Evolutionary conservation across 1,284 basidiomycete genomes (phyloP), one percentile per base, ranked within the genome.

Genomic region (Apiotrichum gamsii): DNA sequence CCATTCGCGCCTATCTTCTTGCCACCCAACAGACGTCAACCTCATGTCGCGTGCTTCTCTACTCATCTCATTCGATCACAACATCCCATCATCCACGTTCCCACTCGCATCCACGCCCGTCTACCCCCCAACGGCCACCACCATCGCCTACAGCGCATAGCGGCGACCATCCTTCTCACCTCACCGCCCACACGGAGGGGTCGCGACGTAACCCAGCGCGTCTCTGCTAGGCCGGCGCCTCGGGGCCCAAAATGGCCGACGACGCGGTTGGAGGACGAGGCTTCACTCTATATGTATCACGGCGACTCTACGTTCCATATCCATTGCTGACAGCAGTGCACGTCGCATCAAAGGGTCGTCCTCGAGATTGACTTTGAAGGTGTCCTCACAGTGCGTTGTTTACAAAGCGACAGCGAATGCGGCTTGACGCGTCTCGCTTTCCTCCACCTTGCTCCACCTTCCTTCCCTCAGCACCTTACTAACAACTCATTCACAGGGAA

Each of bases 311-410:
- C 19, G 6, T 23, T 19, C 18, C 23, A 19, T 15, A 21, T 3
- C 5, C 25, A 25, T 11, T 49, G 36, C 54, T 56, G 39, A 56
- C 54, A 28, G 25, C 13, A 8, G 14, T 40, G 13, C 41, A 61
- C 60, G 47, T 53, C 55, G 21, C 69, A 70, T 58, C 70, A 73
- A 56, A 58, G 69, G 20, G 68, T 70, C 10, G 62, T 69, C 3
- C 60, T 72, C 28, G 67, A 72, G 34, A 52, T 72, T 25, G 69
- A 72, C 58, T 70, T 69, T 45, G 58, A 58, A 14, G 67, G 68
- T 16, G 52, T 59, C 15, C 52, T 65, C 36, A 63, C 58, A 15
- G 66, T 64, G 30, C 25, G 57, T 45, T 16, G 29, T n/a, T n/a
- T n/a, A n/a, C n/a, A n/a, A n/a, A n/a, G n/a, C n/a, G n/a, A n/a